Evolutionary conservation across 1,284 basidiomycete species (phyloP), one percentile per base, ranked within the genome.

Genomic region (Cryptococcus depauperatus): DNA sequence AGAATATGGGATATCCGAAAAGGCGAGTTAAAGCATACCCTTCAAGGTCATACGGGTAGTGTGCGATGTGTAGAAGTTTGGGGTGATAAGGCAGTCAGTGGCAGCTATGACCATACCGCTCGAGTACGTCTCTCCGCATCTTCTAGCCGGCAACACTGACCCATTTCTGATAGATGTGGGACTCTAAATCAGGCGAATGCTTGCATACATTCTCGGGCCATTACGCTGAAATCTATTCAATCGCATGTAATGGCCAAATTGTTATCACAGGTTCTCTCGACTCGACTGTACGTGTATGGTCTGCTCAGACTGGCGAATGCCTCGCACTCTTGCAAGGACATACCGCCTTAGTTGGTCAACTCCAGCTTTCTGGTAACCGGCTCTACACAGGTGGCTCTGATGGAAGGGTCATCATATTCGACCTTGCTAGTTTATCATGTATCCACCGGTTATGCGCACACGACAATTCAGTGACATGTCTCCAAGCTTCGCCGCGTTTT

Each of bases 351-450:
- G 90, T 98, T 8, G 93, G 91, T 53, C 88, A 93, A 64, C 76
- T 97, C 21, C 91, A 95, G 66, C 77, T 98, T 39, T 80, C 80
- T 3, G 77, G 77, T 44, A 76, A 74, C 55, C 73, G 84, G 23
- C 80, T 97, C 45, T 83, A 84, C 35, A 95, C 91, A 0, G 92
- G 90, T 38, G 91, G 89, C 16, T 90, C 90, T 1, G 92, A 96
- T 61, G 93, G 93, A 1, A 81, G 89, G 1, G 85, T 97, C 30
- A 89, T 97, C 62, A 83, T 87, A 26, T 96, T 91, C 70, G 80
- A 83, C 37, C 76, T 95, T 18, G 66, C 72, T 27, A 79, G 78
- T 35, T 74, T 74, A 52, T 71, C 75, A 30, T 75, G 74, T 41
- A 59, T 63, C 13, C 63, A 70, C 51, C 61, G 66, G 4, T 47